Evolutionary conservation across 176 grass and related monocot species (phyloP), one percentile per base, ranked within the genome.

Genomic region (Hordeum marinum): DNA sequence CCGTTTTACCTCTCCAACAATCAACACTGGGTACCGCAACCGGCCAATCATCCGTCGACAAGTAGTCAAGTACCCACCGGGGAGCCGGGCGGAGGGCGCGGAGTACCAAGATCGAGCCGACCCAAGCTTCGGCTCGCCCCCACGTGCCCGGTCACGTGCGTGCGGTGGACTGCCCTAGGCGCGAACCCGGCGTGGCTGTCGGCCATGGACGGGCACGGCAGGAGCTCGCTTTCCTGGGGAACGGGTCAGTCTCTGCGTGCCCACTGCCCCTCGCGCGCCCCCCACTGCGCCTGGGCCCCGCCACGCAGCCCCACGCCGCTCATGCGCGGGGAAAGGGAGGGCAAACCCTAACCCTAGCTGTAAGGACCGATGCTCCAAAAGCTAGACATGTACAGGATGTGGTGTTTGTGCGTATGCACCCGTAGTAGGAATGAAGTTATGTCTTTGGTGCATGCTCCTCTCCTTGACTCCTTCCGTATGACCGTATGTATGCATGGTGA

Each of bases 161-260:
- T 24, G 39, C 80, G 76, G 45, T 46, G 13, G 66, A 57, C 52
- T 55, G 52, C 62, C 77, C 80, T 21, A 83, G 81, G 81, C 80
- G 68, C 29, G 68, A 76, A 76, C 80, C 63, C 87, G 55, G 84
- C 67, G 74, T 69, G 85, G 85, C 78, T 79, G 88, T 93, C 88
- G 91, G 85, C 85, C 91, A 85, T 78, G 88, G 87, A 73, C 72
- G 54, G 72, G 88, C 84, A 78, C 72, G 27, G 37, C 76, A 21
- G 83, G 83, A 90, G 84, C 68, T 85, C 73, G 67, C 82, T 89
- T 87, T 93, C 83, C 80, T 90, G 85, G 85, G 73, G 50, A 85
- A 83, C 52, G 12, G 84, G 36, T 75, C 85, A 35, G 80, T 55
- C 72, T 39, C 42, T 84, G 71, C 71, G 3, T 17, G 42, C 80